These are phyloP conservation scores for Phytophthora tubulina DNA, from an alignment of 352 stramenopile genomes.

Conservation along the genomic window DNA sequence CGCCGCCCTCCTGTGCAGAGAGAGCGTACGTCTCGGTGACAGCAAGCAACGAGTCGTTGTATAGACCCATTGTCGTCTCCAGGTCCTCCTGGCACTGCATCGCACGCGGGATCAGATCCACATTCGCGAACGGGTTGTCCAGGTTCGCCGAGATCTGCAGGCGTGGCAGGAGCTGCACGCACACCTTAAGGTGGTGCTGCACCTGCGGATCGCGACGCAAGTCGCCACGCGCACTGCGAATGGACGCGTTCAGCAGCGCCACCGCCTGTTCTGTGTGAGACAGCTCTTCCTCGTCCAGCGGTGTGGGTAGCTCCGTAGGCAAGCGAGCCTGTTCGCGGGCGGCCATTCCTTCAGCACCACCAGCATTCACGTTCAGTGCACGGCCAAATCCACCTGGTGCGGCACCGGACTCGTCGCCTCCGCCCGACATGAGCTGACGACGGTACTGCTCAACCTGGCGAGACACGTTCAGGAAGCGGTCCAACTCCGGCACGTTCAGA, in stretches of 20 bases:
- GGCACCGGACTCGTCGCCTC: slow-evolving; percentile 33
- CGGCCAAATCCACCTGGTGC: slow-evolving; percentile 45
- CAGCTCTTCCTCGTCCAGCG: slow-evolving; percentile 88
- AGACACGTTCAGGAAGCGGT: slow-evolving; percentile 89
- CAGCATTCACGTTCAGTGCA: slow-evolving; percentile 69
- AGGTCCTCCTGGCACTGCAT: slow-evolving; percentile 92
- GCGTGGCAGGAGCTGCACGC: slow-evolving; percentile 84
- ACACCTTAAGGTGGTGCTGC: slow-evolving; percentile 90
- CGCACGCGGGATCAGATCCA: slow-evolving; percentile 86
- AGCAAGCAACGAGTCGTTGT: slow-evolving; percentile 90
- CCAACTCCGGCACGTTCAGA: slow-evolving; percentile 85
- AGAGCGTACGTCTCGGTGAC: slow-evolving; percentile 89
- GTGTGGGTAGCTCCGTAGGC: slow-evolving; percentile 84
- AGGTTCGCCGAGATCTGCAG: slow-evolving; percentile 91
- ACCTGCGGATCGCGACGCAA: slow-evolving; percentile 82
- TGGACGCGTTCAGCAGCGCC: slow-evolving; percentile 75
- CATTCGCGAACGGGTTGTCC: slow-evolving; percentile 91
- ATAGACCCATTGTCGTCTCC: slow-evolving; percentile 88
- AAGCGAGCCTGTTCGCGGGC: slow-evolving; percentile 82
- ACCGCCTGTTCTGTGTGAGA: slow-evolving; percentile 87
- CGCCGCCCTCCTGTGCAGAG: slow-evolving; percentile 71
- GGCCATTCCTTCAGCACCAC: slow-evolving; percentile 80
- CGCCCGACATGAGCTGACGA: slow-evolving; percentile 62
- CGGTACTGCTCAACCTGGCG: slow-evolving; percentile 88
- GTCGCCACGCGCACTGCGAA: slow-evolving; percentile 84